Base-by-base conservation (phyloP, 441 rosid species). In the Eruca vesicaria region DNA sequence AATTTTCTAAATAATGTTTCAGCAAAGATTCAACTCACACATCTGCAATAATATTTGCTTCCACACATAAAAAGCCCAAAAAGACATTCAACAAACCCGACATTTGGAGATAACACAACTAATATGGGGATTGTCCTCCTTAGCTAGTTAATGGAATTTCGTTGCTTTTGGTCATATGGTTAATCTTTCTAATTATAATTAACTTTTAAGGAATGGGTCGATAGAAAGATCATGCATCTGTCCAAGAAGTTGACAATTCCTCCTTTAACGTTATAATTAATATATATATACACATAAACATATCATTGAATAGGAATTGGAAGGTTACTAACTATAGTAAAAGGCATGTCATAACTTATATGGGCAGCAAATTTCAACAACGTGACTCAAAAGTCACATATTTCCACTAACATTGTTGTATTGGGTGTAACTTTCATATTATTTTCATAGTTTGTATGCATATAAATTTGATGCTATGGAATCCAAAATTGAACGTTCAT, bases 301-400 rank as follows among this genome's bases (percentile, higher is more conserved):
- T 77, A 19, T 19, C 68, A 58, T 36, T 58, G 33, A 58, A 48
- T 69, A 12, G 33, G 58, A 57, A 57, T 56, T 56, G 7, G 32
- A 76, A 56, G 26, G 67, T 76, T 70, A 32, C 79, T 57, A 56
- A 69, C 53, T 69, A 63, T 69, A 69, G 75, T 62, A 70, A 76
- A 71, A 71, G 56, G 50, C 72, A 76, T 65, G 21, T 41, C 32
- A 15, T 59, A 59, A 15, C 41, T 60, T 60, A 41, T 11, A 43
- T 32, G 53, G 38, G 63, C 66, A 12, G 32, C 12, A 50, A 41
- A 1, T 41, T 63, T 69, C 66, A 56, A 43, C 60, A 41, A 69
- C 59, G 62, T 60, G 43, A 50, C 63, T 48, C 29, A 50, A 59
- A 67, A 55, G 62, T 52, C 73, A 35, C 11, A 31, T 66, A 32